Conservation (phyloP, 495 filamentous ascomycete genomes). For the Trichoderma asperelloides region DNA sequence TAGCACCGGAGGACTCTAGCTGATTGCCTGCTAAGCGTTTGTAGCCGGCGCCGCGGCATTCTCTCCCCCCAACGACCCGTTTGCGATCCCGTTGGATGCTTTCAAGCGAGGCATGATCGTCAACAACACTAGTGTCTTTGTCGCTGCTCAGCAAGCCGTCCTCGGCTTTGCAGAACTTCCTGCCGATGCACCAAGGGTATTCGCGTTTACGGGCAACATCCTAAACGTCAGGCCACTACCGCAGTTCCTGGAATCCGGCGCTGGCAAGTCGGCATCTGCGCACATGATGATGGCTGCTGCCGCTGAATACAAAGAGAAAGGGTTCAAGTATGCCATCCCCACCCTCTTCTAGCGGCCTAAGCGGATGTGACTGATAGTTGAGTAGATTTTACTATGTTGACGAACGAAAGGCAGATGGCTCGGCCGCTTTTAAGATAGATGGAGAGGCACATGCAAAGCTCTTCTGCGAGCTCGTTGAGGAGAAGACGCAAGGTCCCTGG, state of each 20-base stretch:
- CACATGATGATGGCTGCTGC: constrained; percentile 36
- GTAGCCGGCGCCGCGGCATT: constrained; percentile 17
- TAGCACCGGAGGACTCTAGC: constrained; percentile 1
- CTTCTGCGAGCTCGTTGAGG: constrained; percentile 28
- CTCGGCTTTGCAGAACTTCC: constrained; percentile 30
- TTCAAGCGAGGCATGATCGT: constrained; percentile 32
- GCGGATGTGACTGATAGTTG: constrained; percentile 10
- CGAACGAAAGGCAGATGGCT: constrained; percentile 24
- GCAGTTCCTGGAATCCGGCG: constrained; percentile 26
- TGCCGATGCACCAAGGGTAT: constrained; percentile 27
- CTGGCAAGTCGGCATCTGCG: constrained; percentile 37
- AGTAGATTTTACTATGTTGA: constrained; percentile 43
- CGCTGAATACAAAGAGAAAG: constrained; percentile 29
- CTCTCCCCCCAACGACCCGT: constrained; percentile 22
- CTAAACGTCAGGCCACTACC: constrained; percentile 27
- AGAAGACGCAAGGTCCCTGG: constrained; percentile 33
- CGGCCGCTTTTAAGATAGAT: constrained; percentile 17
- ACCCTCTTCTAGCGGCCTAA: not conserved
- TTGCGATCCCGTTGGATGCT: constrained; percentile 24
- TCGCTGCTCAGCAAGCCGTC: constrained; percentile 36
- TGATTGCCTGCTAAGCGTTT: constrained; percentile 11
- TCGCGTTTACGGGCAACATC: constrained; percentile 43
- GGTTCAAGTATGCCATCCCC: constrained; percentile 34
- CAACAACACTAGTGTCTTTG: constrained; percentile 36
- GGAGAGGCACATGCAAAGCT: constrained; percentile 35